Conservation (phyloP, 176 grass and related monocot species). For the Urochloa ruziziensis region DNA sequence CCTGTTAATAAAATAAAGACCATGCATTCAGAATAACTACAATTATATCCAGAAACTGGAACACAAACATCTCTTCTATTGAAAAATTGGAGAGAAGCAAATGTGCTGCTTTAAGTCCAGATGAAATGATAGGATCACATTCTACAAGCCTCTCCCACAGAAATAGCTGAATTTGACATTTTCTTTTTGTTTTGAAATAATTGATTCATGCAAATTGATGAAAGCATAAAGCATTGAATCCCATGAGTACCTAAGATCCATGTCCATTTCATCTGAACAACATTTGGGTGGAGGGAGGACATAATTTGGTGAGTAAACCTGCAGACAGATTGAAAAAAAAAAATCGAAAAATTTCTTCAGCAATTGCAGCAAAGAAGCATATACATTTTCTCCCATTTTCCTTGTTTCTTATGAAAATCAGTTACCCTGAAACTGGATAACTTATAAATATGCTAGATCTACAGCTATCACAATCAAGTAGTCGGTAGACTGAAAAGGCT, state of each 20-base stretch:
- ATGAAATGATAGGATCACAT: background rate
- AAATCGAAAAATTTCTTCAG: background rate
- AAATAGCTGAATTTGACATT: background rate
- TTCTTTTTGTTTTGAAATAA: background rate
- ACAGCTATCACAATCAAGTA: background rate
- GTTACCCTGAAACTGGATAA: background rate
- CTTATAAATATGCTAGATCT: background rate
- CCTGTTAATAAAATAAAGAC: slow-evolving; percentile 37
- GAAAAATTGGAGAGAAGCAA: background rate
- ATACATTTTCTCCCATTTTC: background rate
- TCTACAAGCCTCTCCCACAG: background rate
- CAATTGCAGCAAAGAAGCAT: background rate
- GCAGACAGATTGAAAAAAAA: slow-evolving; percentile 26
- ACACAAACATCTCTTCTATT: background rate
- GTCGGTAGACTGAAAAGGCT: background rate
- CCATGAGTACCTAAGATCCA: slow-evolving; percentile 77
- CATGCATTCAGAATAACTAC: slow-evolving; percentile 4
- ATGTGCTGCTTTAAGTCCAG: background rate
- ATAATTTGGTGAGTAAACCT: slow-evolving; percentile 91
- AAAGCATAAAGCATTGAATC: background rate
- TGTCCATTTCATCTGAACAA: slow-evolving; percentile 68
- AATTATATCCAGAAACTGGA: background rate
- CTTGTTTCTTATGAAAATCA: background rate
- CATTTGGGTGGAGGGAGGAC: slow-evolving; percentile 53
- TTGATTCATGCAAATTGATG: background rate